These are phyloP conservation scores for Kalmanozyma brasiliensis DNA, from an alignment of 1,284 basidiomycete species.

Conservation along the genomic window DNA sequence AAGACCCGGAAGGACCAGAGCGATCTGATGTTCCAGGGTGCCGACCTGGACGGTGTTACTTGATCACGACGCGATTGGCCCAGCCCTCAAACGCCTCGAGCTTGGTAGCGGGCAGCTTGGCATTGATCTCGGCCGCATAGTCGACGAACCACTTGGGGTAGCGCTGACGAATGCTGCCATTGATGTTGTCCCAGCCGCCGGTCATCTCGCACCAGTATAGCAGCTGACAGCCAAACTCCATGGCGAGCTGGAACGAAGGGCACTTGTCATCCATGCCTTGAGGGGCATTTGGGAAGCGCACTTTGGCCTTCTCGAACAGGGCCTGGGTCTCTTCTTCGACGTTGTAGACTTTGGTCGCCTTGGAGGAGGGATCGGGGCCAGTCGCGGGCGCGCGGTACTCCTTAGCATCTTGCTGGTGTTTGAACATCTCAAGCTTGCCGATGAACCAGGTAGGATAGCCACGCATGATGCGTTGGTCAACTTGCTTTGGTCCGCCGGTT, in stretches of 20 bases:
- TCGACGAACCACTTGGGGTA: constrained; percentile 9
- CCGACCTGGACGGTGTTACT: background rate
- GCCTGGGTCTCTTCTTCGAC: background rate
- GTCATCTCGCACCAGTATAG: background rate
- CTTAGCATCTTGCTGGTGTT: background rate
- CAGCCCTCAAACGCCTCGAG: background rate
- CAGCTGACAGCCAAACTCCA: background rate
- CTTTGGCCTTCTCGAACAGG: constrained; percentile 1
- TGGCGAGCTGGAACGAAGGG: background rate
- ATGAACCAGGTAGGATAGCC: constrained; percentile 6
- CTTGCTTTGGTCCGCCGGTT: background rate
- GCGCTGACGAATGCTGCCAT: constrained; percentile 4
- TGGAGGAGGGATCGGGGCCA: background rate
- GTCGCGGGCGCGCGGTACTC: no score
- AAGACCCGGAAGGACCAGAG: no score
- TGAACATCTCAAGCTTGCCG: background rate
- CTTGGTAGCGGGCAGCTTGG: background rate
- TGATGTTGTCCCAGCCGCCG: background rate
- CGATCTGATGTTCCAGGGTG: no score
- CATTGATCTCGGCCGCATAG: background rate
- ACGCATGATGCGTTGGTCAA: constrained; percentile 1
- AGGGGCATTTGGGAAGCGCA: background rate
- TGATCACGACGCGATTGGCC: background rate
- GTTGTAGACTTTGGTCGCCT: background rate
- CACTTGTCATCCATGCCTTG: background rate